Base-by-base conservation (phyloP, 2,329 filamentous ascomycete genomes). In the Ceratocystis huliohia region DNA sequence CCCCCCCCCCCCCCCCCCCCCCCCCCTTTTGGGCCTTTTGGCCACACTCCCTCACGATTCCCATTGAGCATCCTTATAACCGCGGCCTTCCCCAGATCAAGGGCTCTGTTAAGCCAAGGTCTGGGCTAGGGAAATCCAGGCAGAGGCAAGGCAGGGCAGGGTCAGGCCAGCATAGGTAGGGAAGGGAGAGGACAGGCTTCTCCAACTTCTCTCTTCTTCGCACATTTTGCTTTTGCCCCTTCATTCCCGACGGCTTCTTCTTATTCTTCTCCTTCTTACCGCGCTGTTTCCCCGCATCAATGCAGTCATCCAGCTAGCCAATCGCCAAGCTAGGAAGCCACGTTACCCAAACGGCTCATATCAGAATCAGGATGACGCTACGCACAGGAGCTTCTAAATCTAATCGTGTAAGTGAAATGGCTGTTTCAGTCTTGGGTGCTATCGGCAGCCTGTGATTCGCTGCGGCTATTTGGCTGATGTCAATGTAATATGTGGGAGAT, bases 331-430 rank as follows among this genome's bases (percentile, higher is more conserved):
- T 15, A n/a, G 25, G 10, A 15, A 28, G 13, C 22, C 22, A 13
- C 15, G 30, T 57, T 33, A 33, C 53, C 53, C 53, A 15, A 30
- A 57, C 15, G 13, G 13, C 20, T 33, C 53, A 33, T 8, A 28
- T 33, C 53, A 57, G 25, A 57, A 57, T 57, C 53, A 30, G 22
- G 13, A 57, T 57, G 22, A 57, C 22, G 22, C 53, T 57, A 30
- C 53, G 22, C 22, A 28, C 7, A 57, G 4, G 13, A 41, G 17
- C 50, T 57, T 28, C 50, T 57, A 57, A 57, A 57, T 57, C 50
- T 30, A 57, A 57, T 57, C 25, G 53, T 57, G 53, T 30, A 57
- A 57, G 53, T 57, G 53, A 57, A 57, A 57, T 57, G 53, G 22
- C 53, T 7, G 53, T 57, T 17, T 57, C 53, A 57, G 22, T 28